Percentiles rank a stretch among this genome's conserved stretches.
Conservation (phyloP, 371 early-diverging fungal genomes). For the Mortierella sp. region DNA sequence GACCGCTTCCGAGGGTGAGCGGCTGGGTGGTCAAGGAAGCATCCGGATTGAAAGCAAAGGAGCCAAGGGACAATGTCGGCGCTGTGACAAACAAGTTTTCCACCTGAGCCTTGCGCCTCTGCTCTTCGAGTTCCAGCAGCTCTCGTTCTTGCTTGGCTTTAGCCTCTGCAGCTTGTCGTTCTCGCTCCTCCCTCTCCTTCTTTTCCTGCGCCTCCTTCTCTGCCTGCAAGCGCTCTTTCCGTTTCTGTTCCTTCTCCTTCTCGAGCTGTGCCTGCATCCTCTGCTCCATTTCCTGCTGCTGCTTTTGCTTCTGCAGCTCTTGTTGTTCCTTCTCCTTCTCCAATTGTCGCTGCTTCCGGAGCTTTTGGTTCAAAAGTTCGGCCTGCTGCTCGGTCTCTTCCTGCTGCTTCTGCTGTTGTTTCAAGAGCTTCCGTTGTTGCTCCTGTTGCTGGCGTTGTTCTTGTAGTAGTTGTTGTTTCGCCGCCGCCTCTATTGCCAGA, state of each 20-base stretch:
- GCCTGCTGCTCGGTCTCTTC: constrained; percentile 48
- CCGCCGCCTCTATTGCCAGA: constrained; percentile 66
- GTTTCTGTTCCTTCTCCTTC: constrained; percentile 33
- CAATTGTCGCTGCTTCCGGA: constrained; percentile 27
- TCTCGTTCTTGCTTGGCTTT: constrained; percentile 16
- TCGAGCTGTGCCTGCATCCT: constrained; percentile 33
- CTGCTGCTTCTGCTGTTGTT: constrained; percentile 36
- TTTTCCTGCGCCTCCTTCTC: constrained; percentile 16
- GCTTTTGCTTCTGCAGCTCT: constrained; percentile 36
- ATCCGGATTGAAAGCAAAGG: constrained; percentile 52
- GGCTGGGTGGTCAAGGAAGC: constrained; percentile 43
- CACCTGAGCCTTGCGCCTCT: constrained; percentile 25
- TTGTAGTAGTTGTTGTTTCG: constrained; percentile 61
- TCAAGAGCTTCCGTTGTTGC: constrained; percentile 58
- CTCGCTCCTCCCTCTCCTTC: constrained; percentile 27
- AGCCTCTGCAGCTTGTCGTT: constrained; percentile 16
- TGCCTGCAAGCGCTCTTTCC: constrained; percentile 19
- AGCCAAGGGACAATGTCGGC: constrained; percentile 35
- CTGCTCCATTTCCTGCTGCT: constrained; percentile 30
- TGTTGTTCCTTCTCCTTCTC: constrained; percentile 39
- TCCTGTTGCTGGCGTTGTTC: constrained; percentile 48
- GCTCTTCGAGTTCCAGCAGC: constrained; percentile 29
- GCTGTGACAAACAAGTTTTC: constrained; percentile 21
- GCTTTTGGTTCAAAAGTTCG: constrained; percentile 26
- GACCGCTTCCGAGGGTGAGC: constrained; percentile 19